Evolutionary conservation across 768 basidiomycete genomes (phyloP), one percentile per base, ranked within the genome.

Genomic region (Trametes sanguinea): DNA sequence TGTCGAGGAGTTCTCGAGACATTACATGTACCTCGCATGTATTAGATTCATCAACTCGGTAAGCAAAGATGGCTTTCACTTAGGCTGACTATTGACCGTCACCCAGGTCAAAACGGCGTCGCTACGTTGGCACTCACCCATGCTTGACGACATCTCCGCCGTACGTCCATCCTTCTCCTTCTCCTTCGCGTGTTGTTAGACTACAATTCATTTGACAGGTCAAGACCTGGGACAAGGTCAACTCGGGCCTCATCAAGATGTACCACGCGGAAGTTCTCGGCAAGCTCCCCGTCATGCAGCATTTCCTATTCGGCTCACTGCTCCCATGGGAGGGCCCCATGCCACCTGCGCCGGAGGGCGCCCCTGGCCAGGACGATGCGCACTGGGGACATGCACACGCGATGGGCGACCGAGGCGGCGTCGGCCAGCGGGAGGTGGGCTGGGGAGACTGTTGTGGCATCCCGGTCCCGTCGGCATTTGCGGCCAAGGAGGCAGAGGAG

Each of bases 1-100:
- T 10, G 85, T 98, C 13, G 94, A 97, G 51, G 94, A 97, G 72
- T 95, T 92, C 70, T 83, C 89, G 0, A 89, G 88, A 62, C 83
- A 95, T 58, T 99, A 98, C 79, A 98, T 99, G 80, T 99, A 99
- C 73, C 89, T 98, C 69, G 89, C 94, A 0, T 98, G 95, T 75
- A 95, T 99, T 65, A 81, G 85, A 42, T 98, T 98, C 75, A 95
- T 95, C 77, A 97, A 97, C 75, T 94, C 93, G 2, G 94, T 94
- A 64, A 17, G 86, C 73, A 6, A 27, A 7, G 29, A 43, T 30
- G 39, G 2, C 45, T 29, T 30, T 39, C 10, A 60, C 54, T 54
- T 50, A 17, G 11, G 37, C 13, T 13, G 54, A 8, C 45, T 30
- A 44, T 48, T 30, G 0, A 42, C 33, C 6, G 1, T 51, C 32